Evolutionary conservation across 2,329 filamentous ascomycete genomes (phyloP).

Genomic region (Juglanconis oblonga): DNA sequence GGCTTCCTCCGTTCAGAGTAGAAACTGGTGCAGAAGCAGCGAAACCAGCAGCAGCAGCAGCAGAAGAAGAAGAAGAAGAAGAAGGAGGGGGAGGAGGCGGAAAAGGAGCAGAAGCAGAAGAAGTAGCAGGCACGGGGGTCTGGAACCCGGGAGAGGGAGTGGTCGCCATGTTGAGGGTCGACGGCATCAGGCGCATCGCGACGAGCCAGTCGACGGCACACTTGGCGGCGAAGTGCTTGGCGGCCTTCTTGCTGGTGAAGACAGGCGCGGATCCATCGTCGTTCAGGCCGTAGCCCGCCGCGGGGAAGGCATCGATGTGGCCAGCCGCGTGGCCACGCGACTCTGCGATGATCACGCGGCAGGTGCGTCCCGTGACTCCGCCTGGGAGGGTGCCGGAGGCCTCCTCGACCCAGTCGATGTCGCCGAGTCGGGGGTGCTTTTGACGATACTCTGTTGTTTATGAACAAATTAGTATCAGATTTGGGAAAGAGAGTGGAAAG

Average conservation of each 20-base stretch:
- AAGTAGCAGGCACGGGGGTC: too few relatives aligned
- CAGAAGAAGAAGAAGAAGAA: too few relatives aligned
- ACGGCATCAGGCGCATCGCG: constrained; percentile 26
- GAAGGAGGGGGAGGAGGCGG: too few relatives aligned
- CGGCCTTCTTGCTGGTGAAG: constrained; percentile 50
- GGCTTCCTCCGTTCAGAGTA: too few relatives aligned
- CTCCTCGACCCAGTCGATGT: constrained; percentile 24
- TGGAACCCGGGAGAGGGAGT: too few relatives aligned
- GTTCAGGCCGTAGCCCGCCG: constrained; percentile 1
- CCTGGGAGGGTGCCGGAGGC: constrained; percentile 6
- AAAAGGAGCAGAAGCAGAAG: too few relatives aligned
- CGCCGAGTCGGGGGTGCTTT: background rate
- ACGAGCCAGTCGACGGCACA: constrained; percentile 43
- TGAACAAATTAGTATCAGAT: background rate
- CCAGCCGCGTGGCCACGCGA: constrained; percentile 23
- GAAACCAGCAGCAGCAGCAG: too few relatives aligned
- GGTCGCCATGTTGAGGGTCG: constrained; percentile 14
- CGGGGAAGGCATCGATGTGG: constrained; percentile 21
- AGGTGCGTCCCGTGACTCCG: constrained; percentile 22
- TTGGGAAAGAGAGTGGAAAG: background rate
- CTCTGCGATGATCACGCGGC: constrained; percentile 26
- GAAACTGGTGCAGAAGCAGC: too few relatives aligned
- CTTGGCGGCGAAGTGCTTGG: constrained; percentile 52
- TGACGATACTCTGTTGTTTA: background rate
- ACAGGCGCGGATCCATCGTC: constrained; percentile 25